Base-by-base conservation (phyloP, 192 early-diverging fungal genomes). In the Coemansia sp. region DNA sequence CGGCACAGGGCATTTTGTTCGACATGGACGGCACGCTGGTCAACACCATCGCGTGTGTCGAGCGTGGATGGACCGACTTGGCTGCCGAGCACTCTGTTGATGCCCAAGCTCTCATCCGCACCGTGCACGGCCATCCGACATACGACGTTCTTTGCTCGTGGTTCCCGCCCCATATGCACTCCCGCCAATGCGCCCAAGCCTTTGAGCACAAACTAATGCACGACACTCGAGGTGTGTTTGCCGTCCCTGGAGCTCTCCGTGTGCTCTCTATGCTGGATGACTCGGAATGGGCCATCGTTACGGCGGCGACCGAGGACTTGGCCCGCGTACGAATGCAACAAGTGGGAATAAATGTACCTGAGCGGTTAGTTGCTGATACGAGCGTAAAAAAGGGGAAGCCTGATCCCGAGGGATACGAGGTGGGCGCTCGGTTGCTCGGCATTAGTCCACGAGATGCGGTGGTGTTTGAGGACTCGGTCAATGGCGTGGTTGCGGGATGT, bases 21-120 rank as follows among this genome's bases (percentile, higher is more conserved):
- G 76, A 79, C 54, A 70, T 79, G 69, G 76, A 79, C 37, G 76
- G 72, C 39, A 79, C 72, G 38, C 64, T 79, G 24, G 68, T 79
- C 23, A 65, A 78, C 52, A 78, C 75, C 10, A 55, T 62, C 0
- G 66, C 24, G 10, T 78, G 70, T 15, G 75, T 78, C 11, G 75
- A 78, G 39, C 54, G 60, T n/a, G 55, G 43, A 22, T 78, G 75
- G 75, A 66, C 70, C 12, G 2, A 11, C 4, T 39, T 69, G 53
- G 70, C 66, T 0, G 29, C 9, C 21, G n/a, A 69, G 19, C 59
- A 78, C 55, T 54, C 39, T 39, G 38, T 78, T 0, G 70, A 78
- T 32, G 41, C 35, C 4, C 56, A 59, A 1, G 7, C 53, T 37
- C 59, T 78, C 11, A 0, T 72, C 3, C 27, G 50, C 48, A 53